These are phyloP conservation scores for Colletotrichum lindemuthianum DNA, from an alignment of 2,329 filamentous ascomycete species.

Conservation along the genomic window DNA sequence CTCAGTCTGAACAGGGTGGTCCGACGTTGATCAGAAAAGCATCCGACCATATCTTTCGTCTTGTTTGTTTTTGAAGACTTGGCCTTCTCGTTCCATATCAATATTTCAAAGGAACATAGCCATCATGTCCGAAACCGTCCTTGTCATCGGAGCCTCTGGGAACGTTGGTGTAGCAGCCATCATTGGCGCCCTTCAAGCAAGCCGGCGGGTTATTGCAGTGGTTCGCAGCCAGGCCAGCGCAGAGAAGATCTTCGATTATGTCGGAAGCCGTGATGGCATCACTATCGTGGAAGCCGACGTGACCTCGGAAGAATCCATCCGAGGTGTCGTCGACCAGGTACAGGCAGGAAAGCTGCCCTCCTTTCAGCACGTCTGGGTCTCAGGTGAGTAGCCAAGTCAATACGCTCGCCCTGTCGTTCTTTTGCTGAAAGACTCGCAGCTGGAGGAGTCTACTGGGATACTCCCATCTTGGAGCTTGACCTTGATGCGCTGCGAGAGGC, in stretches of 20 bases:
- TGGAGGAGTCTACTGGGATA: conserved; percentile 40
- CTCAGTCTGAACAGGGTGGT: no score
- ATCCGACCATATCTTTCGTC: no score
- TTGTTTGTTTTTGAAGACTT: no score
- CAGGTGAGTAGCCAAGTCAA: conserved; percentile 38
- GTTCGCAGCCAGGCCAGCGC: conserved; percentile 48
- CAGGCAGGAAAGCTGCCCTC: conserved; percentile 44
- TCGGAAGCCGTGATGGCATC: conserved; percentile 43
- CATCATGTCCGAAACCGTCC: conserved; percentile 42
- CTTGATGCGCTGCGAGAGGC: conserved; percentile 38
- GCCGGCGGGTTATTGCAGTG: conserved; percentile 48
- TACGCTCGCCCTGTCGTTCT: no score
- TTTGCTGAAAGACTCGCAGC: conserved; percentile 30
- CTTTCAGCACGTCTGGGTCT: conserved; percentile 51
- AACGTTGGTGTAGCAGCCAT: conserved; percentile 50
- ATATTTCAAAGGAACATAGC: background rate
- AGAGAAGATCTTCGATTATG: conserved; percentile 45
- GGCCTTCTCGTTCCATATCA: no score
- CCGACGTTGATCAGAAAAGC: no score
- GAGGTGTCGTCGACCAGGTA: conserved; percentile 46
- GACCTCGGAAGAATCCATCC: conserved; percentile 43
- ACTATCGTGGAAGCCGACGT: conserved; percentile 47
- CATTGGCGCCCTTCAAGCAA: conserved; percentile 42
- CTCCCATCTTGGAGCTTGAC: conserved; percentile 39
- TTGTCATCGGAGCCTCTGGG: conserved; percentile 52